Base-by-base conservation (phyloP, 768 basidiomycete genomes). In the Tephrocybe sp. region DNA sequence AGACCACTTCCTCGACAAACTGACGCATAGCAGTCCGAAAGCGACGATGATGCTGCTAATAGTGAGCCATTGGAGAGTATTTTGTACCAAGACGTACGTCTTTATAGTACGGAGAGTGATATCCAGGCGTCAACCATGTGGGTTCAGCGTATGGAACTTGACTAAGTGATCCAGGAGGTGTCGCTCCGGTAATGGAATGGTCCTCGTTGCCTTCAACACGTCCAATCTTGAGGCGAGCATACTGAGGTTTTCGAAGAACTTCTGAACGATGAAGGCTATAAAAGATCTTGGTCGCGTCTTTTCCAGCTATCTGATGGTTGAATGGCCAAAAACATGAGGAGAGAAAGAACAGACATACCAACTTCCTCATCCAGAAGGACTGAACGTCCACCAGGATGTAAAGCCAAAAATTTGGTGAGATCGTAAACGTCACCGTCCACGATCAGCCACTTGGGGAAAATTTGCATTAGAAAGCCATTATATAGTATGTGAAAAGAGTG, bases 131-230 rank as follows among this genome's bases (percentile, higher is more conserved):
- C 45, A 94, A 67, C 89, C 92, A 95, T 2, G 82, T 85, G 3
- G 94, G 88, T 62, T 97, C 94, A 0, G 83, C 91, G 64, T 94
- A 95, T 0, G 94, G 93, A 1, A 95, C 85, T 30, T 71, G 69
- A 54, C 86, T 89, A 41, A 88, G 57, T 43, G 75, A 76, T 11
- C 90, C 91, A 4, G 68, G 60, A 15, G 69, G 64, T 16, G 72
- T 76, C 23, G 25, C 2, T 16, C 24, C 25, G 13, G 72, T 63
- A 39, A 72, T 60, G 37, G 91, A 78, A 47, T 73, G 62, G 18
- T 75, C 74, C 58, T 77, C 66, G 69, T 88, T 76, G 39, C 82
- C 89, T 45, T 76, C 70, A 49, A 95, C 74, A 12, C 66, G 70
- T 19, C 92, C 93, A 50, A 94, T 81, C 52, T 82, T 77, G 12